Base-by-base conservation (phyloP, 1,139 yeast species). In the Nematodospora anomalae region DNA sequence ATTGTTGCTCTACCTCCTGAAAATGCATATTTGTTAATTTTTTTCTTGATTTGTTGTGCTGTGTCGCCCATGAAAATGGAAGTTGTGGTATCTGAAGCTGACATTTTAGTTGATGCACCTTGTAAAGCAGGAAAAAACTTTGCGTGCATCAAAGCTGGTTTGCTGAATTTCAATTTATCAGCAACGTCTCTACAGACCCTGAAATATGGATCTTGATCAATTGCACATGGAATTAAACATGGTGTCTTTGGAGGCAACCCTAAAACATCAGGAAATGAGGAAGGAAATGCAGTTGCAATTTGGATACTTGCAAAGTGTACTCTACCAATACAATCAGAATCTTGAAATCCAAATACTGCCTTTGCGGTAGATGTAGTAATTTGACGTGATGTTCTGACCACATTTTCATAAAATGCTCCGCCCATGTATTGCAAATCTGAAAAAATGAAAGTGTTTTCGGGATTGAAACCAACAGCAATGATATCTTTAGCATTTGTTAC, bases 181-280 rank as follows among this genome's bases (percentile, higher is more conserved):
- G 98, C 97, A 46, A 94, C 98, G 59, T 94, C 99, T 64, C 99
- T 78, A 64, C 96, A 87, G 21, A 94, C 95, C 62, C 99, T 78
- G 71, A 94, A 94, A 64, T 94, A 94, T 26, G 99, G 98, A 62
- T 94, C 99, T 69, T 90, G 97, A 61, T 94, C 99, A 60, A 94
- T 94, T 32, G 99, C 99, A 74, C 98, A 94, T 26, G 99, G 99
- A 62, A 94, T 94, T 62, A 94, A 72, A 64, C 96, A 87, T 42
- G 97, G 98, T 2, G 97, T 90, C 62, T 84, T 83, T 33, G 83
- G 71, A 35, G 89, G 89, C 52, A 83, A 66, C 8, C 88, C 96
- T 52, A 94, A 77, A 21, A 94, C 84, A 49, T 84, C 96, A 3
- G 98, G 98, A 76, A 87, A 94, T 10, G 97, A 86, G 32, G 92